phyloP scores from a whole-genome alignment of 2,329 filamentous ascomycete species.

The Apiospora kogelbergensis region DNA sequence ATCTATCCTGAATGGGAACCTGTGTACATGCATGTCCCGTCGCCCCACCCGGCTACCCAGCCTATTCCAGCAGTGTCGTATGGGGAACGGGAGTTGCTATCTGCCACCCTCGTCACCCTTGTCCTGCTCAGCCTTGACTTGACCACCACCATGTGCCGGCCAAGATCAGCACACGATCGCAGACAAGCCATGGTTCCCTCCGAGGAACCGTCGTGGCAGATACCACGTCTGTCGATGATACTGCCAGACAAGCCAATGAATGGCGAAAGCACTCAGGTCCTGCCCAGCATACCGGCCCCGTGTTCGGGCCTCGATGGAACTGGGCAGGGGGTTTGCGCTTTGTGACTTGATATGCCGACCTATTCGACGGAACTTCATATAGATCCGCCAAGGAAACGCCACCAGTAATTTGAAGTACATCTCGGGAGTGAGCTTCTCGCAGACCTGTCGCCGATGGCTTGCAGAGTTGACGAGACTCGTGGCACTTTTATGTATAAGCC shows the following conservation, averaged over 20 bases:
- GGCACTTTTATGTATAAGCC: conserved; percentile 3
- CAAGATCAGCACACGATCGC: neutral
- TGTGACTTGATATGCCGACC: conserved; percentile 1
- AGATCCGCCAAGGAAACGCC: neutral
- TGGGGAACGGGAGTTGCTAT: conserved; percentile 1
- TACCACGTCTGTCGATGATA: neutral
- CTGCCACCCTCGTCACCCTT: neutral
- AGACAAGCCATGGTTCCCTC: neutral
- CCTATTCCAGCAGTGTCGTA: neutral
- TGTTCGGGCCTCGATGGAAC: neutral
- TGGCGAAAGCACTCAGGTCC: neutral
- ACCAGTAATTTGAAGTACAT: neutral
- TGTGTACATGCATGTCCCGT: neutral
- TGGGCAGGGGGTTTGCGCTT: neutral
- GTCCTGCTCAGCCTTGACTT: neutral
- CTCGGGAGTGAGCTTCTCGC: neutral
- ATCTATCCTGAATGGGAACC: neutral
- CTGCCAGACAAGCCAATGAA: neutral
- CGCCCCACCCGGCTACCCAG: neutral
- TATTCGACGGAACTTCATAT: neutral
- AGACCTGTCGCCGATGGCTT: neutral
- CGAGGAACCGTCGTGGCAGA: conserved; percentile 1
- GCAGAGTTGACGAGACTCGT: neutral
- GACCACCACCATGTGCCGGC: neutral
- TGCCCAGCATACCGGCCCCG: neutral